Conservation (phyloP, 2,329 filamentous ascomycete species). For the Coniochaeta hoffmannii region DNA sequence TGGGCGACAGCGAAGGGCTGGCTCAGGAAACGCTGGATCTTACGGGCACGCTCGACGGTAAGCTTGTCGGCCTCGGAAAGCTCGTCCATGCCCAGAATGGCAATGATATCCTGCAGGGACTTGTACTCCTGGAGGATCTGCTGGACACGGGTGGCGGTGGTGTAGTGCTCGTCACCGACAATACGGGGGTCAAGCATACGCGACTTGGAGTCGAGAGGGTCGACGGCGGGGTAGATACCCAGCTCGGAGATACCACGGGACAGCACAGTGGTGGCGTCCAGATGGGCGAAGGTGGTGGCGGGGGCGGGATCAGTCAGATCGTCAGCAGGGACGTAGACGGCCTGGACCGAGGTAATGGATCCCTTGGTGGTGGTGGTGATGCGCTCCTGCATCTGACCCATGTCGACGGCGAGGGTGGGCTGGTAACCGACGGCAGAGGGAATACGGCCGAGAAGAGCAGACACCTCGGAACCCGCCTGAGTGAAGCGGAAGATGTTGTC, state of each 20-base stretch:
- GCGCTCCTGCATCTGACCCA: constrained; percentile 99
- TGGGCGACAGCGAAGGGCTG: constrained; percentile 90
- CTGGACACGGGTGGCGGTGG: constrained; percentile 89
- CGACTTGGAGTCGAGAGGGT: constrained; percentile 98
- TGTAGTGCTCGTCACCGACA: constrained; percentile 96
- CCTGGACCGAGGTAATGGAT: constrained; percentile 99
- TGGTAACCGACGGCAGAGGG: constrained; percentile 99
- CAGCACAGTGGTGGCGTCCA: constrained; percentile 99
- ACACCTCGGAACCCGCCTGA: constrained; percentile 99
- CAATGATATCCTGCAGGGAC: constrained; percentile 99
- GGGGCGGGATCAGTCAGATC: constrained; percentile 99
- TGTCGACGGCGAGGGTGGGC: constrained; percentile 95
- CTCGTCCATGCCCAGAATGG: constrained; percentile 99
- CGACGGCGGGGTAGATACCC: constrained; percentile 99
- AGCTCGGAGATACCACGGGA: constrained; percentile 99
- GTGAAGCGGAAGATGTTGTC: constrained; percentile 99
- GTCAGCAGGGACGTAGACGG: constrained; percentile 99
- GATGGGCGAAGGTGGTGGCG: constrained; percentile 98
- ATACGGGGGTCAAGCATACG: constrained; percentile 99
- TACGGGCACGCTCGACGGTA: constrained; percentile 99
- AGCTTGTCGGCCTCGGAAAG: constrained; percentile 98
- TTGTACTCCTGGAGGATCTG: constrained; percentile 99
- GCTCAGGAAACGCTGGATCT: constrained; percentile 99
- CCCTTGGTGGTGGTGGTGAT: constrained; percentile 99
- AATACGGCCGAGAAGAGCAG: constrained; percentile 97